Evolutionary conservation across 108 stramenopile genomes (phyloP).

Genomic region (Skeletonema menzelii): DNA sequence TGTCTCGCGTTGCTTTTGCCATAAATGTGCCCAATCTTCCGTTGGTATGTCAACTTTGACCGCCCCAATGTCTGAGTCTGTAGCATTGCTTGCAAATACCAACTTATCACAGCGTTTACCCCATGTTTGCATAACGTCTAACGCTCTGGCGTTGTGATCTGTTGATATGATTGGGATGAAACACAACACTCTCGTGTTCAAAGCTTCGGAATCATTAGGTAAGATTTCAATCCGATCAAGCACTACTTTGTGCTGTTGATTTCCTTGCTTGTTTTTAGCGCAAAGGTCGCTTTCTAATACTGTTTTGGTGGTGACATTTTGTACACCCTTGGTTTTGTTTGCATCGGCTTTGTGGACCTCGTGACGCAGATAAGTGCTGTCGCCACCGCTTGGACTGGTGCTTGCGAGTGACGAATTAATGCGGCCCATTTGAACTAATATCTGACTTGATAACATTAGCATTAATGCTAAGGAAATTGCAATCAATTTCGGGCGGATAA

Average conservation of each 20-base stretch:
- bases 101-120: slow-evolving; percentile 7
- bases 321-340: background rate
- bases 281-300: background rate
- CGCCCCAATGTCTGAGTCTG: background rate
- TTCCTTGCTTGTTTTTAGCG: background rate
- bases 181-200: background rate
- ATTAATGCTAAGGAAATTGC: background rate
- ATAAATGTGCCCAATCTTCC: background rate
- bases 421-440: background rate
- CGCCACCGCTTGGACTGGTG: background rate
- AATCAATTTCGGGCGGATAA: background rate
- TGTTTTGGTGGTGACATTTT: background rate
- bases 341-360: background rate
- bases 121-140: slow-evolving; percentile 1
- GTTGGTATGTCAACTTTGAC: background rate
- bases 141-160: slow-evolving; percentile 9
- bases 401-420: background rate
- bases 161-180: slow-evolving; percentile 6
- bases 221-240: slow-evolving; percentile 2
- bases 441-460: background rate
- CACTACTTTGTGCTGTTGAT: background rate
- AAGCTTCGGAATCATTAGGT: background rate
- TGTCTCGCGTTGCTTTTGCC: background rate
- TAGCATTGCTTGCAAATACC: slow-evolving; percentile 5
- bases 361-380: background rate